Evolutionary conservation across 2,329 filamentous ascomycete species (phyloP), one percentile per base, ranked within the genome.

Genomic region (Pseudogymnoascus sp.): DNA sequence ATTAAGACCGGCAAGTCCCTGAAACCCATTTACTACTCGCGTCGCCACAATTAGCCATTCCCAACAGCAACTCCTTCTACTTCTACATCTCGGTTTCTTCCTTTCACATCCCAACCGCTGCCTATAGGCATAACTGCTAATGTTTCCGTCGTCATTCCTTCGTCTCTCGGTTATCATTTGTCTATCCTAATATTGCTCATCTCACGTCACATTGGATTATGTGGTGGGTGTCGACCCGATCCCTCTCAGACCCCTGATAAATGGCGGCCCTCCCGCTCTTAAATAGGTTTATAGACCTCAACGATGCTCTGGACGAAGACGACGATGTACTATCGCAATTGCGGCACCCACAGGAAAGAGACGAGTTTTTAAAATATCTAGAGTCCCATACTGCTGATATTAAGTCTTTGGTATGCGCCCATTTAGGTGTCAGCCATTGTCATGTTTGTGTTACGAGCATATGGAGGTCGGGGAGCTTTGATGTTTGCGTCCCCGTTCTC

Each of bases 401-500:
- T 14, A 53, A 29, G 33, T 38, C 37, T 16, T 7, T 62, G 19
- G 63, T 64, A 14, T 50, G 21, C 8, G 59, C 24, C n/a, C 63
- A 64, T n/a, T 33, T 64, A 24, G 14, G 21, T 24, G 26, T 50
- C 7, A 60, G 35, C 33, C 24, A 53, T 14, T 69, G 67, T 37
- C 63, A 61, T 44, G 62, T 67, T 11, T n/a, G 64, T 26, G 47
- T 65, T 62, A 66, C 65, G 16, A 47, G 67, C 8, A 62, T 67
- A 40, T 73, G 74, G 73, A 65, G 72, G 26, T 64, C 67, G 31
- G 73, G 73, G 4, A 70, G 67, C 26, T 62, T 76, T 73, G 76
- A 76, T 63, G 67, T 73, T 21, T 75, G 71, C 62, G 67, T 75
- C 13, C 71, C 71, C 6, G 60, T 74, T 33, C 37, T 19, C 31